Evolutionary conservation across 371 early-diverging fungal species (phyloP), one percentile per base, ranked within the genome.

Genomic region (Mucor saturninus): DNA sequence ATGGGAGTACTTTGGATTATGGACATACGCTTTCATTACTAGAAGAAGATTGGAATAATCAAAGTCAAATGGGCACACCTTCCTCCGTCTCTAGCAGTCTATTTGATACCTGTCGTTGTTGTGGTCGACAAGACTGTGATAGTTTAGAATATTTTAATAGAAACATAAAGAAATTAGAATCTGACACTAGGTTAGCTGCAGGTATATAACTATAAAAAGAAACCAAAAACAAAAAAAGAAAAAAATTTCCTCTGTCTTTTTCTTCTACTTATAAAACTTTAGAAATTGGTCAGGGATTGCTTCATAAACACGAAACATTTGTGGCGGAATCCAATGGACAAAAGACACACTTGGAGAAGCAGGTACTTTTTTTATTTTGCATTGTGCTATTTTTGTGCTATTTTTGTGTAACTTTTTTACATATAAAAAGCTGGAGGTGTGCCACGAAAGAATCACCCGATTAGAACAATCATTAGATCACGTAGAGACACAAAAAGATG

Each of bases 261-360:
- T 40, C 14, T 40, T 43, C 4, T 43, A 13, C 43, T 43, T 43
- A 43, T 5, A 2, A 40, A 40, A 14, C 15, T 43, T 14, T 46
- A 77, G 78, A 74, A 49, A 72, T 77, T 32, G 78, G 78, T 21
- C 78, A 77, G 61, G 64, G 78, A 14, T 59, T 77, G 56, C 59
- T 77, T 49, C 59, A 67, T 31, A 72, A 74, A 65, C 75, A 77
- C 59, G 78, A 77, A 56, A 68, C 54, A 32, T 77, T 59, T 67
- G 71, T 74, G 14, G 40, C 46, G 11, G 75, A 77, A 57, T 61
- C 73, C 7, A 71, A 65, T 46, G 65, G 72, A 59, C 56, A 62
- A 51, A 70, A 49, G 48, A 49, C 54, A n/a, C 59, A 68, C 48
- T 59, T 74, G 55, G 60, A 72, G 43, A 64, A 67, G 50, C 67